phyloP scores from a whole-genome alignment of 2,329 filamentous ascomycete genomes.

The Ilyonectria robusta region DNA sequence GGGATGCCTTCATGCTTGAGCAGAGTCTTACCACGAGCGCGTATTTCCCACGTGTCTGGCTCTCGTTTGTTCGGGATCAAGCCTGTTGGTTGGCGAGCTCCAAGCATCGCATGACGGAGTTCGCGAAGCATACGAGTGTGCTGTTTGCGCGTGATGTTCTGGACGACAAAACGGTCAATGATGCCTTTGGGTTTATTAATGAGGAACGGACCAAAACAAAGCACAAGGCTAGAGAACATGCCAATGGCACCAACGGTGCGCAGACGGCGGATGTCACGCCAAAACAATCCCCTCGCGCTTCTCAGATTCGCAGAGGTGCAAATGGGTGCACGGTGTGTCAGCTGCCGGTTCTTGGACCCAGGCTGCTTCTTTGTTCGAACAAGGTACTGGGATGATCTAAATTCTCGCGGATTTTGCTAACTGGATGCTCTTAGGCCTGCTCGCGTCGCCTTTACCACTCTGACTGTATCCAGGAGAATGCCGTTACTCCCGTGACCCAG shows the following conservation, averaged over 20 bases:
- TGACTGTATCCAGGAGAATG: conserved; percentile 58
- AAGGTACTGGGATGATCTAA: conserved; percentile 54
- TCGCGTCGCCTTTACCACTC: conserved; percentile 63
- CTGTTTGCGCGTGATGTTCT: conserved; percentile 65
- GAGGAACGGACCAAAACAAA: conserved; percentile 54
- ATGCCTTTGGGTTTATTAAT: conserved; percentile 61
- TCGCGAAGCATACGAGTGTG: conserved; percentile 67
- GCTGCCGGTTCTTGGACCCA: conserved; percentile 63
- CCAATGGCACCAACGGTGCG: conserved; percentile 27
- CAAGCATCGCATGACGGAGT: conserved; percentile 65
- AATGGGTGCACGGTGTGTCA: conserved; percentile 65
- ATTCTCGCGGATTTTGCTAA: conserved; percentile 34
- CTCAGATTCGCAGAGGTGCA: conserved; percentile 58
- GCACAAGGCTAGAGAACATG: conserved; percentile 23
- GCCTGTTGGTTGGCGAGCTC: conserved; percentile 66
- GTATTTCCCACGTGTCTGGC: conserved; percentile 66
- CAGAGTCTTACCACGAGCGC: conserved; percentile 66
- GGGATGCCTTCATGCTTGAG: conserved; percentile 69
- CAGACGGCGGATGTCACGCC: conserved; percentile 32
- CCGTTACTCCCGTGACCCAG: conserved; percentile 54
- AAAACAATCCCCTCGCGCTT: conserved; percentile 50
- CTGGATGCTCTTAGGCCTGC: conserved; percentile 55
- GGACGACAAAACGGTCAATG: conserved; percentile 58
- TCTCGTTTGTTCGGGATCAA: conserved; percentile 66
- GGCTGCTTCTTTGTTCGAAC: conserved; percentile 65